Conservation (phyloP, 208 protist species). For the Leishmania braziliensis region DNA sequence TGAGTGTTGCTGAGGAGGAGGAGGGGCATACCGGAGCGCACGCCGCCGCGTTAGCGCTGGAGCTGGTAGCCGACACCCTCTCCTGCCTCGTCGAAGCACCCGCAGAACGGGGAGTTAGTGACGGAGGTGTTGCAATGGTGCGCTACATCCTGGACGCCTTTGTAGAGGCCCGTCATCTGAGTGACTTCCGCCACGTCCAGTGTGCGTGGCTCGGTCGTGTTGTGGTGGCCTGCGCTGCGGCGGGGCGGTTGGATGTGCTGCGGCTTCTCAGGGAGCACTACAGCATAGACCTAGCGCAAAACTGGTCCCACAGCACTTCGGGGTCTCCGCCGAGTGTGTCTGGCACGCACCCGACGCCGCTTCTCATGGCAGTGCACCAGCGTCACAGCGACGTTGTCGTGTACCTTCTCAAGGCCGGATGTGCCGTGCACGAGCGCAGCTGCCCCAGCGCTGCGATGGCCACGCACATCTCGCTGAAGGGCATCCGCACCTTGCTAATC, state of each 20-base stretch:
- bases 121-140: constrained; percentile 16
- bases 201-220: constrained; percentile 49
- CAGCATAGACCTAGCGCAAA: constrained; percentile 30
- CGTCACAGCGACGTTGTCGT: constrained; percentile 42
- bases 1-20: neutral
- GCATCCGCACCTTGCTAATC: constrained; percentile 33
- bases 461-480: constrained; percentile 21
- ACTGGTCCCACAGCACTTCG: neutral
- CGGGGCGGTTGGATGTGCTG: constrained; percentile 45
- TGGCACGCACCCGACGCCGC: constrained; percentile 6
- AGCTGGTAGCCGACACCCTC: constrained; percentile 17
- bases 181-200: constrained; percentile 26
- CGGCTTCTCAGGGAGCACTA: constrained; percentile 45
- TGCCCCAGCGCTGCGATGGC: constrained; percentile 23
- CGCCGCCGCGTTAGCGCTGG: constrained; percentile 12
- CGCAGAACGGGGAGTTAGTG: neutral
- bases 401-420: constrained; percentile 55
- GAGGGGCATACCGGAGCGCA: neutral
- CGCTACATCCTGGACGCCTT: constrained; percentile 31
- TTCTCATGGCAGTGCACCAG: constrained; percentile 44
- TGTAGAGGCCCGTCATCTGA: constrained; percentile 19
- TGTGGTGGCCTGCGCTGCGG: constrained; percentile 44
- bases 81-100: constrained; percentile 4
- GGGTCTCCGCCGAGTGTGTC: neutral
- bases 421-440: constrained; percentile 31